These are phyloP conservation scores for Licmophora abbreviata DNA, from an alignment of 108 stramenopile species.

Conservation along the genomic window DNA sequence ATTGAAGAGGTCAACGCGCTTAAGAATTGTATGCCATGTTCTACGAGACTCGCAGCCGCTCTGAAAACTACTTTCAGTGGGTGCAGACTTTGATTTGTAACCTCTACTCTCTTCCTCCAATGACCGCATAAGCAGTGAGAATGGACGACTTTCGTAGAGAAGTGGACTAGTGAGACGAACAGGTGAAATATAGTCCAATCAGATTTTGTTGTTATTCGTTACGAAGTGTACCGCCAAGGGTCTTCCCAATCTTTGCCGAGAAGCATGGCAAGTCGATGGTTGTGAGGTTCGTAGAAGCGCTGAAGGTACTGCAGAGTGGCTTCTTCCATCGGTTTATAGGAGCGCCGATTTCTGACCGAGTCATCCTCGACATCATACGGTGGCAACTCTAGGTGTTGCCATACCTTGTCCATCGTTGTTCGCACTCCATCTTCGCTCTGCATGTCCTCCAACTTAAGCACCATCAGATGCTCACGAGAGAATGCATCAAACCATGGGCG, in stretches of 20 bases:
- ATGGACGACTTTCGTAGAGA: no score
- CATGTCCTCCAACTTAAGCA: constrained; percentile 81
- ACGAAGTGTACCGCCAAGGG: no score
- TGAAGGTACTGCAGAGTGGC: constrained; percentile 3
- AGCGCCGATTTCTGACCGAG: constrained; percentile 34
- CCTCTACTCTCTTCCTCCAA: constrained; percentile 29
- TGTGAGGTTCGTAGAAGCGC: constrained; percentile 21
- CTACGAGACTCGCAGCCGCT: constrained; percentile 9
- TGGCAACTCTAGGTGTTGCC: constrained; percentile 66
- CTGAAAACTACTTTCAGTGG: constrained; percentile 31
- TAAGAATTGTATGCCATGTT: constrained; percentile 10
- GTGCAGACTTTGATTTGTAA: constrained; percentile 29
- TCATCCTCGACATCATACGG: constrained; percentile 32
- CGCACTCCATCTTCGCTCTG: constrained; percentile 22
- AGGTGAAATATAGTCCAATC: no score
- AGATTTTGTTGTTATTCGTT: no score
- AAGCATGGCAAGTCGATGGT: constrained; percentile 9
- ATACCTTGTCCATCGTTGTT: constrained; percentile 46
- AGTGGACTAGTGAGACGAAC: no score
- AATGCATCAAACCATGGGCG: constrained; percentile 87
- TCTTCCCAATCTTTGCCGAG: constrained; percentile 4
- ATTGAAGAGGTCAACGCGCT: constrained; percentile 4
- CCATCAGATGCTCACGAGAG: constrained; percentile 53
- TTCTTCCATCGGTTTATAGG: constrained; percentile 17
- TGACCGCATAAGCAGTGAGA: no score